phyloP scores from a whole-genome alignment of 2,329 filamentous ascomycete species.

The Cercospora brassicicola region DNA sequence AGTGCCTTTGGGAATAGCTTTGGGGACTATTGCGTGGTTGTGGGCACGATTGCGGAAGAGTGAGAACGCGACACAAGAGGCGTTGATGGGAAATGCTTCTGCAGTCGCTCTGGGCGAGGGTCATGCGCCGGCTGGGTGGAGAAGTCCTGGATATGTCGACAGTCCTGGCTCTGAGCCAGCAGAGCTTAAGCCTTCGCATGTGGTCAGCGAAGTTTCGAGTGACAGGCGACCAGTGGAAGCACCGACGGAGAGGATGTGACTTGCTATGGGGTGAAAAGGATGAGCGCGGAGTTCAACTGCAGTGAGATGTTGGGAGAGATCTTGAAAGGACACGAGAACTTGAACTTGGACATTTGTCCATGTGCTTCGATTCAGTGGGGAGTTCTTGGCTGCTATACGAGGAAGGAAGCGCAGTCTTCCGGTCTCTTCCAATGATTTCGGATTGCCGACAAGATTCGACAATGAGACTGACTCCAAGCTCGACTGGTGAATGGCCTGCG shows the following conservation, averaged over 20 bases:
- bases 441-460: not conserved
- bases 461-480: not conserved
- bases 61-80: not conserved
- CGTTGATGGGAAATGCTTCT: not conserved
- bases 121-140: not conserved
- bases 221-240: not conserved
- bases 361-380: not conserved
- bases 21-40: not conserved
- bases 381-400: not conserved
- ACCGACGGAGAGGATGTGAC: not conserved
- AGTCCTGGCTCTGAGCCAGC: not conserved
- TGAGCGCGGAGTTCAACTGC: not conserved
- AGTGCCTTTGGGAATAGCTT: not conserved
- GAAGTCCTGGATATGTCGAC: not conserved
- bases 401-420: not conserved
- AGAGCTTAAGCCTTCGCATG: not conserved
- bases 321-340: not conserved
- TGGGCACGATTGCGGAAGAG: not conserved
- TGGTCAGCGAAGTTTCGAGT: not conserved
- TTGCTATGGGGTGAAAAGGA: not conserved
- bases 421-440: not conserved
- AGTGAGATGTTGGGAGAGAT: not conserved
- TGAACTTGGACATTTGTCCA: not conserved
- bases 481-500: not conserved
- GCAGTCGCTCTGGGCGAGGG: not conserved